phyloP scores from a whole-genome alignment of 2,329 filamentous ascomycete genomes.

The Cercospora sesami region DNA sequence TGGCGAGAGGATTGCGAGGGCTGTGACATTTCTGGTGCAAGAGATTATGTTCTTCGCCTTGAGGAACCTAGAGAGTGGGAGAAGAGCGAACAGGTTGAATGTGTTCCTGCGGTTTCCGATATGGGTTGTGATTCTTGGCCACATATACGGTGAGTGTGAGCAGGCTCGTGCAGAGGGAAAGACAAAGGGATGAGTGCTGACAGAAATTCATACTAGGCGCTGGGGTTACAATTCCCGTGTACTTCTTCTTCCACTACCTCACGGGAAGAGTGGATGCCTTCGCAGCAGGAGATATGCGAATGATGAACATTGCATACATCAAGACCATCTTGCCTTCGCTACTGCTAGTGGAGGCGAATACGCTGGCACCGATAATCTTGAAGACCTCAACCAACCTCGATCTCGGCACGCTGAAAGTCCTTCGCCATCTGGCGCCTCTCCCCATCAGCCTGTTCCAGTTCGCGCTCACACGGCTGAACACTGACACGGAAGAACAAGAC shows the following conservation, averaged over 20 bases:
- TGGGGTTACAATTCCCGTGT: slow-evolving; percentile 40
- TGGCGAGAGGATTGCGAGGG: background rate
- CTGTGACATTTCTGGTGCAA: background rate
- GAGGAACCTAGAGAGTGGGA: slow-evolving; percentile 1
- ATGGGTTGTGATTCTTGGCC: slow-evolving; percentile 33
- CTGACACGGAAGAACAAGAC: slow-evolving; percentile 28
- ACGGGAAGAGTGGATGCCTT: slow-evolving; percentile 40
- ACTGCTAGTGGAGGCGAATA: background rate
- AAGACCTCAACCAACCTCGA: background rate
- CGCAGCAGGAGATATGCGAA: slow-evolving; percentile 38
- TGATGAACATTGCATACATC: slow-evolving; percentile 35
- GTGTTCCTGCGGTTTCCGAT: slow-evolving; percentile 6
- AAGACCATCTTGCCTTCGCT: slow-evolving; percentile 34
- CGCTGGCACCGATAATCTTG: background rate
- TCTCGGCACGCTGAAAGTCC: background rate
- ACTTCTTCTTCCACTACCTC: slow-evolving; percentile 43
- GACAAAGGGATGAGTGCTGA: background rate
- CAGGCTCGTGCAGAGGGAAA: background rate
- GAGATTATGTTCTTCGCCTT: background rate
- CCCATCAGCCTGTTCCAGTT: slow-evolving; percentile 23
- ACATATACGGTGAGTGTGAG: slow-evolving; percentile 30
- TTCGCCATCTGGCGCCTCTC: slow-evolving; percentile 24
- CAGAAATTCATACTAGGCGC: slow-evolving; percentile 14
- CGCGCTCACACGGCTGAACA: slow-evolving; percentile 29
- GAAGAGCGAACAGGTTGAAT: slow-evolving; percentile 3